Percentiles rank a stretch among this genome's conserved stretches.
Conservation (phyloP, 805 yeast species). For the Teunomyces cretensis region DNA sequence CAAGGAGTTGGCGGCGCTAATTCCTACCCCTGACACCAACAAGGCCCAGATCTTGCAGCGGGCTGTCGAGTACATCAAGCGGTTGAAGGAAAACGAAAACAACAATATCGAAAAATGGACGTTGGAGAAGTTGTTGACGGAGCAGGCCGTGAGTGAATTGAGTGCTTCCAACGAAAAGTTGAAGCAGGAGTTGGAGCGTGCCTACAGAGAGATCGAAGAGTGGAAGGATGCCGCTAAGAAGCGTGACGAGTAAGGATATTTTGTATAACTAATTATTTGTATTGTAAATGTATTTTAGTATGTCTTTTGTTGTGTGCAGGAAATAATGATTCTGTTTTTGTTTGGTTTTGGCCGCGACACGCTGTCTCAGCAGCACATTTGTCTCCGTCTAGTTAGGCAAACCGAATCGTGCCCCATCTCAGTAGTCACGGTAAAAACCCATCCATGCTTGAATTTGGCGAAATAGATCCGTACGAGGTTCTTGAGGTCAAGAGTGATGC, state of each 20-base stretch:
- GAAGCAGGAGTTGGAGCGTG: slow-evolving; percentile 83
- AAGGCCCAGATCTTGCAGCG: slow-evolving; percentile 86
- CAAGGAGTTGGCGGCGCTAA: slow-evolving; percentile 68
- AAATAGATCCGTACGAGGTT: slow-evolving; percentile 59
- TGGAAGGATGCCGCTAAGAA: slow-evolving; percentile 54
- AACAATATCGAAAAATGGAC: slow-evolving; percentile 94
- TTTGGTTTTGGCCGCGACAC: too few relatives aligned
- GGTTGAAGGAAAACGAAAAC: slow-evolving; percentile 86
- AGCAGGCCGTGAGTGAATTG: slow-evolving; percentile 86
- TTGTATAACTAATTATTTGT: slow-evolving; percentile 4
- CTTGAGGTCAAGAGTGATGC: slow-evolving; percentile 43
- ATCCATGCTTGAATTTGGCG: slow-evolving; percentile 16
- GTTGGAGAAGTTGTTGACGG: slow-evolving; percentile 84
- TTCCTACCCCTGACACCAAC: slow-evolving; percentile 83
- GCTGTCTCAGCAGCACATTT: too few relatives aligned
- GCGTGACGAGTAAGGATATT: slow-evolving; percentile 13
- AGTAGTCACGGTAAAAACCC: too few relatives aligned
- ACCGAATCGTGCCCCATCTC: too few relatives aligned
- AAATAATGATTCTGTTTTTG: too few relatives aligned
- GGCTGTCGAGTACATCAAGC: slow-evolving; percentile 87
- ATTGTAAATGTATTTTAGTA: slow-evolving; percentile 9
- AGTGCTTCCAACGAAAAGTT: slow-evolving; percentile 83
- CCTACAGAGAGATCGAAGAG: slow-evolving; percentile 87
- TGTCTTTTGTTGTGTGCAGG: too few relatives aligned
- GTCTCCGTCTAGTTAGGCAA: too few relatives aligned